Percentiles rank a stretch among this genome's conserved stretches.
These are phyloP conservation scores for Amylocystis lapponica DNA, from an alignment of 768 basidiomycete genomes.

Conservation along the genomic window DNA sequence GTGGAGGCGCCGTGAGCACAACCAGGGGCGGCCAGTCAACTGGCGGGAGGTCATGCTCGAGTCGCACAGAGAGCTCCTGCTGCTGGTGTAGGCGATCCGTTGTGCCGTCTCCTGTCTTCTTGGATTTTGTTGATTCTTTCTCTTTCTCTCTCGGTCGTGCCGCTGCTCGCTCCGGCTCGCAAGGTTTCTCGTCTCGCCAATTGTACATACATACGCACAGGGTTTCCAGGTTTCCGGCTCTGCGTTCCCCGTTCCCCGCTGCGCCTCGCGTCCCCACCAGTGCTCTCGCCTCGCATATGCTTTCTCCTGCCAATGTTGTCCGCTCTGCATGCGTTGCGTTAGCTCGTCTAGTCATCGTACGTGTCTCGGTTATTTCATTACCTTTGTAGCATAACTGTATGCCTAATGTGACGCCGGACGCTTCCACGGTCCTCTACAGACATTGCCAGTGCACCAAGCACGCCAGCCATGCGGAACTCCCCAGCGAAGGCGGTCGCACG, in stretches of 20 bases:
- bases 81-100: slow-evolving; percentile 48
- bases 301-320: background rate
- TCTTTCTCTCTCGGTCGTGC: background rate
- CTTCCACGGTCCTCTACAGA: no score
- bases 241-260: no score
- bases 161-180: background rate
- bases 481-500: no score
- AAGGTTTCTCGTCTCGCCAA: background rate
- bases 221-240: no score
- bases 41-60: slow-evolving; percentile 58
- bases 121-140: background rate
- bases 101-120: background rate
- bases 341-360: background rate
- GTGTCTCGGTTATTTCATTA: background rate
- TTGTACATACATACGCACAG: no score
- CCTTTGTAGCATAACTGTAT: slow-evolving; percentile 2
- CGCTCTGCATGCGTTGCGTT: background rate
- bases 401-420: no score
- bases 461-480: no score
- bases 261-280: background rate
- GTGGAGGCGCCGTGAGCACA: slow-evolving; percentile 41
- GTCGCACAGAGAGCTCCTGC: slow-evolving; percentile 34
- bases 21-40: slow-evolving; percentile 36
- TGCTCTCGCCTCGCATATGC: background rate
- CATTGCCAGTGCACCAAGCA: no score